Evolutionary conservation across 108 stramenopile genomes (phyloP).

Genomic region (Halocafeteria seosinensis): DNA sequence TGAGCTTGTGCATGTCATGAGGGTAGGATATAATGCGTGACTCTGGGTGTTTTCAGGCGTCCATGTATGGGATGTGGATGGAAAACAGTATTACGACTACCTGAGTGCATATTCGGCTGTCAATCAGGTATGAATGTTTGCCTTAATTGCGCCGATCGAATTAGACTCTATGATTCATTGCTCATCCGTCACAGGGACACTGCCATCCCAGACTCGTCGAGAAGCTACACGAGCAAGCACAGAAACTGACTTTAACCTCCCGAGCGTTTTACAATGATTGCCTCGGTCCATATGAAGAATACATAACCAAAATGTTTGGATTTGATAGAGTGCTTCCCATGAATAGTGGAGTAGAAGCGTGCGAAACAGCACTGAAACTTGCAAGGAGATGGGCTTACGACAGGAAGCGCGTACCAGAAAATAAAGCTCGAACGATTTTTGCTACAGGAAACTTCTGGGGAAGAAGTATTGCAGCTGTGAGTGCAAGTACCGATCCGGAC

Average conservation of each 20-base stretch:
- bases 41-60: too few relatives aligned
- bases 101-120: slow-evolving; percentile 92
- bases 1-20: too few relatives aligned
- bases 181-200: slow-evolving; percentile 59
- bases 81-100: slow-evolving; percentile 78
- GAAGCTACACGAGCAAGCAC: slow-evolving; percentile 70
- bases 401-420: slow-evolving; percentile 71
- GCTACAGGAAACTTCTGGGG: slow-evolving; percentile 98
- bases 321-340: slow-evolving; percentile 93
- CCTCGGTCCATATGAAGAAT: slow-evolving; percentile 75
- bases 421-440: slow-evolving; percentile 71
- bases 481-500: slow-evolving; percentile 74
- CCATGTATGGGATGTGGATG: slow-evolving; percentile 37
- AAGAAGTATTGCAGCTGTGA: slow-evolving; percentile 91
- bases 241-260: slow-evolving; percentile 74
- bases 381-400: slow-evolving; percentile 81
- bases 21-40: too few relatives aligned
- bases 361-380: slow-evolving; percentile 90
- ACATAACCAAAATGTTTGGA: slow-evolving; percentile 64
- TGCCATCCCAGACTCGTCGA: slow-evolving; percentile 88
- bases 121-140: slow-evolving; percentile 53
- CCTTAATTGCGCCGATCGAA: too few relatives aligned
- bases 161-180: background rate
- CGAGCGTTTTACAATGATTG: slow-evolving; percentile 92
- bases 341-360: slow-evolving; percentile 98